Evolutionary conservation across 768 basidiomycete genomes (phyloP).

Genomic region (Scleroderma citrinum): DNA sequence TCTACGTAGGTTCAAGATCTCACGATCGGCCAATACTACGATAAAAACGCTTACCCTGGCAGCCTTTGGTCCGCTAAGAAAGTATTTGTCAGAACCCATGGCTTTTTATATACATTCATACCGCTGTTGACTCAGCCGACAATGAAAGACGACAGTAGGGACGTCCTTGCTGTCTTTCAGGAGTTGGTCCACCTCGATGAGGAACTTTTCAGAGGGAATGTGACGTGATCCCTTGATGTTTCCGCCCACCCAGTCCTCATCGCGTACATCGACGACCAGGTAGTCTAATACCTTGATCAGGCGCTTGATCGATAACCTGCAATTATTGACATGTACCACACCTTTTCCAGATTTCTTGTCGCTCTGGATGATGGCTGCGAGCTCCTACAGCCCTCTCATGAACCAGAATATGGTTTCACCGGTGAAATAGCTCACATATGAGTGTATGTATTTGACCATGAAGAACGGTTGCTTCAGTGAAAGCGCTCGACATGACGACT

Average conservation of each 20-base stretch:
- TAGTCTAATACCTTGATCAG: conserved; percentile 42
- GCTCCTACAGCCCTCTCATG: conserved; percentile 45
- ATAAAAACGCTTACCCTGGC: conserved; percentile 47
- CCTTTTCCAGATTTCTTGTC: conserved; percentile 47
- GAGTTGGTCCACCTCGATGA: conserved; percentile 49
- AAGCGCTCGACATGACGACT: background rate
- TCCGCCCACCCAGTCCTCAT: conserved; percentile 73
- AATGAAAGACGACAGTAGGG: conserved; percentile 70
- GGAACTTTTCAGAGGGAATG: conserved; percentile 57
- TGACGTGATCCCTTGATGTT: conserved; percentile 66
- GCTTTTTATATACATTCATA: conserved; percentile 34
- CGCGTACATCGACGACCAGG: conserved; percentile 79
- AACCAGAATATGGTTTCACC: background rate
- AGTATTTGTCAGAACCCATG: background rate
- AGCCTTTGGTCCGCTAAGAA: conserved; percentile 66
- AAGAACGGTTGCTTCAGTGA: conserved; percentile 11
- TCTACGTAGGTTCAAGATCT: conserved; percentile 33
- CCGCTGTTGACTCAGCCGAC: conserved; percentile 72
- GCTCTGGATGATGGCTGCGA: conserved; percentile 64
- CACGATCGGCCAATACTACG: background rate
- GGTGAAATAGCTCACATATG: conserved; percentile 28
- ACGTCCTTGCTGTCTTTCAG: conserved; percentile 56
- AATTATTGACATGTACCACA: conserved; percentile 1
- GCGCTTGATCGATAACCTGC: background rate
- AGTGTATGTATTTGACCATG: conserved; percentile 34